Evolutionary conservation across 2,329 filamentous ascomycete species (phyloP).

Genomic region (Epichloe elymi): DNA sequence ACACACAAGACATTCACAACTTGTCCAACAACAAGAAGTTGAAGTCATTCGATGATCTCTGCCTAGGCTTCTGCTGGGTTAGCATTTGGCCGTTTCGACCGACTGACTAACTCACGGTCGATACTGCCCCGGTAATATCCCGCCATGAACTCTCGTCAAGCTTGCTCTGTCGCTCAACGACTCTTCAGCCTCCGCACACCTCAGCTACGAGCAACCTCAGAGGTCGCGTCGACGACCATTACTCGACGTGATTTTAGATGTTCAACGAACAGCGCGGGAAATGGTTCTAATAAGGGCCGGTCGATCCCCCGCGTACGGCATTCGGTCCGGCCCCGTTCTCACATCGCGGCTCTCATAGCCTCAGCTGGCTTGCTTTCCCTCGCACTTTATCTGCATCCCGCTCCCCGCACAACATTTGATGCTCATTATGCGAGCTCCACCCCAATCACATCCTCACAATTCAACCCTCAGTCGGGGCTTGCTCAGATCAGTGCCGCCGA

Average conservation of each 20-base stretch:
- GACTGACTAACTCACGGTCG: background rate
- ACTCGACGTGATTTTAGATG: background rate
- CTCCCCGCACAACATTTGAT: conserved; percentile 4
- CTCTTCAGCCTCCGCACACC: conserved; percentile 1
- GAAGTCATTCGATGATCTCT: background rate
- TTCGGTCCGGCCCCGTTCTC: conserved; percentile 4
- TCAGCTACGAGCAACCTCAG: background rate
- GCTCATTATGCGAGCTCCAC: conserved; percentile 4
- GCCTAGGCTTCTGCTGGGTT: background rate
- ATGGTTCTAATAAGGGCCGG: background rate
- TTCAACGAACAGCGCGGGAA: background rate
- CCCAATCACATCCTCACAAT: background rate
- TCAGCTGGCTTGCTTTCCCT: conserved; percentile 5
- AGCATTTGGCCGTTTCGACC: background rate
- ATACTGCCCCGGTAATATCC: background rate
- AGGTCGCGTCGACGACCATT: background rate
- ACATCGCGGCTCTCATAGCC: conserved; percentile 4
- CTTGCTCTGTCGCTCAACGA: conserved; percentile 7
- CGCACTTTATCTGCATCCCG: background rate
- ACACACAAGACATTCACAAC: background rate
- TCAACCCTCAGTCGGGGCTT: background rate
- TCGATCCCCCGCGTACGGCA: conserved; percentile 1
- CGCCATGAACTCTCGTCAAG: conserved; percentile 8
- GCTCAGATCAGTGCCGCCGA: conserved; percentile 7
- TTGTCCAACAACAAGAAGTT: background rate